These are phyloP conservation scores for Suhomyces panamericanus DNA, from an alignment of 1,139 yeast genomes.

Conservation along the genomic window DNA sequence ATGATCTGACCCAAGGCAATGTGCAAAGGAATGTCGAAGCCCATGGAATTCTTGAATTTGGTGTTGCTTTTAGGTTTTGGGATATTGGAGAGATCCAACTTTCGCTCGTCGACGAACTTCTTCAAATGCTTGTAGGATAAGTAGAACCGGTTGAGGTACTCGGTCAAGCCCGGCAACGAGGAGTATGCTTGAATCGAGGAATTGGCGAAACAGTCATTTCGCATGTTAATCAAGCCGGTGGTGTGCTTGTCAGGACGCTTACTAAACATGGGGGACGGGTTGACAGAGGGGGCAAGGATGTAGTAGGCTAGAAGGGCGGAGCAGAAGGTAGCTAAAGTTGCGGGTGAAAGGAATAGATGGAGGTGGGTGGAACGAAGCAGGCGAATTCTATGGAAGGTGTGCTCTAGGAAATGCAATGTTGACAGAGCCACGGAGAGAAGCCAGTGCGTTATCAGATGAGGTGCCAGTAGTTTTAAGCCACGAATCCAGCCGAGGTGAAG, in stretches of 20 bases:
- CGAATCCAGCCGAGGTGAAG: neutral
- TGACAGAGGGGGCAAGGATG: conserved; percentile 28
- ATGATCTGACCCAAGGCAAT: conserved; percentile 56
- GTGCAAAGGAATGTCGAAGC: conserved; percentile 52
- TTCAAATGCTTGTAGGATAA: conserved; percentile 28
- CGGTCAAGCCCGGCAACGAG: conserved; percentile 61
- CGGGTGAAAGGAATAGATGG: neutral
- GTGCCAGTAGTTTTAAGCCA: no score
- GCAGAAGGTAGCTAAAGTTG: conserved; percentile 4
- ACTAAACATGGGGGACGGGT: conserved; percentile 35
- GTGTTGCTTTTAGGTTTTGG: conserved; percentile 22
- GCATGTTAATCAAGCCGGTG: conserved; percentile 77
- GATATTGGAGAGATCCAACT: conserved; percentile 26
- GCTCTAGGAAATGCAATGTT: neutral
- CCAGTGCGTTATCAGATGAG: no score
- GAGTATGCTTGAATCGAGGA: conserved; percentile 86
- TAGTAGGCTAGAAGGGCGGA: conserved; percentile 15
- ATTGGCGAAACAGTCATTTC: conserved; percentile 92
- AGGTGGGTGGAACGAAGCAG: neutral
- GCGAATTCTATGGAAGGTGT: neutral
- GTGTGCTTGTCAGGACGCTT: conserved; percentile 74
- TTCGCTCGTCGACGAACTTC: conserved; percentile 25
- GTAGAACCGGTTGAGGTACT: conserved; percentile 54
- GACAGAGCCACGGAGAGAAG: no score
- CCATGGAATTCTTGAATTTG: conserved; percentile 27